Base-by-base conservation (phyloP, 306 rosid genomes). In the Ochetophila trinervis region DNA sequence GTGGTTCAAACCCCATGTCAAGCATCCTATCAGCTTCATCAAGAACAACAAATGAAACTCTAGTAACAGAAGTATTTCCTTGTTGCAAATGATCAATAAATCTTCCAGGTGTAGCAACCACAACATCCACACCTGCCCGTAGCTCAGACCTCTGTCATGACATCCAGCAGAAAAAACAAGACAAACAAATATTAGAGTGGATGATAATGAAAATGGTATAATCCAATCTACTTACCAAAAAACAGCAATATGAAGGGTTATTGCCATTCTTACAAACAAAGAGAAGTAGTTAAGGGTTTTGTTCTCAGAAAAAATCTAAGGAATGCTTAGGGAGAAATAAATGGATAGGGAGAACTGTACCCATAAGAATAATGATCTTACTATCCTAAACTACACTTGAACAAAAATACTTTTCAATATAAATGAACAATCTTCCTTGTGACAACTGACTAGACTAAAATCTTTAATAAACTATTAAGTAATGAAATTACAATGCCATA, bases 1-100 rank as follows among this genome's bases (percentile, higher is more conserved):
- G 97, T 14, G 92, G 92, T 61, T 90, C 97, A 71, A 90, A 90
- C 18, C 97, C 97, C 97, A 90, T 90, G 79, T 90, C 97, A 73
- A 90, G 94, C 95, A 87, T 90, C 66, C 95, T 85, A 75, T 90
- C 97, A 58, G 97, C 97, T 74, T 90, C 97, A 8, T 90, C 97
- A 52, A 90, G 77, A 76, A 90, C 95, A 73, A 89, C 85, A 78
- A 80, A 90, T 42, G 94, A 85, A 78, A 87, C 79, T 79, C 95
- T 85, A 68, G 90, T 79, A 57, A 87, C 81, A 17, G 80, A 85
- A 77, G 91, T 90, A 66, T 90, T 90, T 66, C 91, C 90, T 83
- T 90, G 91, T 68, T 89, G 96, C 67, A 89, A 79, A 71, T 89
- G 96, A 74, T 89, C 96, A 59, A 87, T 89, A 75, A 89, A 87